Evolutionary conservation across 164 flowering plant species (phyloP), one percentile per base, ranked within the genome.

Genomic region (Warburgia ugandensis): DNA sequence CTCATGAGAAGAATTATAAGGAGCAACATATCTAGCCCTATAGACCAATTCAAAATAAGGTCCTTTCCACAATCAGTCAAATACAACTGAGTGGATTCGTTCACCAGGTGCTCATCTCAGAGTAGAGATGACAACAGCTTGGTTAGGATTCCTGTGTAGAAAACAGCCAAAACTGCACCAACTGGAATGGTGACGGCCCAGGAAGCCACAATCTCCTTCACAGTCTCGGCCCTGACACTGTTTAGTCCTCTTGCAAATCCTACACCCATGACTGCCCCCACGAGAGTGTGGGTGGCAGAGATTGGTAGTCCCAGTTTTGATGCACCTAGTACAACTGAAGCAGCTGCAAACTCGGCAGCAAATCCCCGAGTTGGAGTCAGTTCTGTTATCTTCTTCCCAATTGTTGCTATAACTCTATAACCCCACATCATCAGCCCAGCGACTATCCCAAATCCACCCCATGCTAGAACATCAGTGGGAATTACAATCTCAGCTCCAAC

Each of bases 321-420:
- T 33, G 99, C 99, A 38, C 75, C 68, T 1, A 94, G 78, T 45
- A 94, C 97, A 22, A 94, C 99, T 11, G 94, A 86, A 13, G 99
- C 99, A 16, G 99, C 99, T 6, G 99, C 97, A 67, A 94, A 94
- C 82, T 94, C 99, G 0, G 97, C 97, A 35, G 99, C 99, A 56
- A 94, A 79, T n/a, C 96, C 83, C 56, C 99, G 67, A 1, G 99
- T 94, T 10, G 99, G 97, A 17, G 99, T 94, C 12, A 94, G 70
- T 54, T 94, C 99, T 16, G 99, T 94, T 27, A 94, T 94, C 68
- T 94, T 94, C 73, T 89, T 88, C 54, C 99, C 99, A 53, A 94
- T 94, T 6, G 97, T 94, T 14, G 97, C 86, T 31, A 94, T 94
- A 40, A 94, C 99, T 55, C 99, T 70, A 37, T 94, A 88, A 0